Evolutionary conservation across 129 eudicot species (phyloP), one percentile per base, ranked within the genome.

Genomic region (Artemisia tridentata): DNA sequence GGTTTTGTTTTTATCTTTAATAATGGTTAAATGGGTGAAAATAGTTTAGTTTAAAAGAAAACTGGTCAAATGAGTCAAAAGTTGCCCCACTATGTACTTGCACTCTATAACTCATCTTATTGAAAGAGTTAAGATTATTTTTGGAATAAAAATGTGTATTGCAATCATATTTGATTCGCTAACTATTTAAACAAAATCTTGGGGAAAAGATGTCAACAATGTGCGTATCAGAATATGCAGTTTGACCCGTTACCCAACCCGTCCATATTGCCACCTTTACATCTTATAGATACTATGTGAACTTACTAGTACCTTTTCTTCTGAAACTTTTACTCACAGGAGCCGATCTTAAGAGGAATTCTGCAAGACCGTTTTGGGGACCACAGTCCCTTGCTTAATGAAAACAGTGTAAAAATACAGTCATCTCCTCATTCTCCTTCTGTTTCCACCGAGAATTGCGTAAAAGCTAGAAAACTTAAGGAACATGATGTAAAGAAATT

Each of bases 401-500:
- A 60, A 73, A 80, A 69, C 56, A 66, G 50, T 47, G 25, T 56
- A 43, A 80, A 78, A 53, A 56, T 64, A 43, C 56, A 57, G 43
- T 46, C 65, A 31, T 45, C 67, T 57, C 41, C 13, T 66, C 51
- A 12, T 58, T 64, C 77, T 59, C 63, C 73, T 17, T 74, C 34
- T 45, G 49, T 50, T 57, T 69, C 77, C 12, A 52, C 46, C 7
- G 75, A 67, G 38, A 74, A 47, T 45, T 71, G 72, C 81, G 67
- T 75, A 8, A 80, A 74, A 74, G 72, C 49, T 47, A 67, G 84
- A 59, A 78, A 78, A 41, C 2, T 69, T 21, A 75, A 76, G 59
- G 79, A 79, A 75, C 50, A 62, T 63, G 80, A 77, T 34, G 70
- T 82, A 60, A 73, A 63, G 53, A 80, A 69, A 73, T 23, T 66